phyloP scores from a whole-genome alignment of 345 rosid species.

The Anastatica hierochuntica region DNA sequence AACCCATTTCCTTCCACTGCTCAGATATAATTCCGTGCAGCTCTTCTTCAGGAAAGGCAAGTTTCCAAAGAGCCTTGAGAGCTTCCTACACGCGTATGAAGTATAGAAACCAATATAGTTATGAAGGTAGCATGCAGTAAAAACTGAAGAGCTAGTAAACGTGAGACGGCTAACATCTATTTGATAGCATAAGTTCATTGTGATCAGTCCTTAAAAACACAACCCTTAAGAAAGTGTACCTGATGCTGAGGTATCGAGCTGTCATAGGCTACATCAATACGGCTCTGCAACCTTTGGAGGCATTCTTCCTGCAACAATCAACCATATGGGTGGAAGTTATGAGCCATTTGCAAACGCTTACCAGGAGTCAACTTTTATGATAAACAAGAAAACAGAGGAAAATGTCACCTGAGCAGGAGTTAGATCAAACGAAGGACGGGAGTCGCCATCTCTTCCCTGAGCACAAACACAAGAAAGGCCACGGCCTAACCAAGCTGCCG shows the following conservation, averaged over 20 bases:
- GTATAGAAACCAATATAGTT: background rate
- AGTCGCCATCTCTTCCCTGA: constrained; percentile 76
- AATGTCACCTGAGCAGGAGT: constrained; percentile 73
- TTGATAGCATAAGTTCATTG: background rate
- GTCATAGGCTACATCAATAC: constrained; percentile 85
- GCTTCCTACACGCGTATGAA: constrained; percentile 48
- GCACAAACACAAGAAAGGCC: constrained; percentile 99
- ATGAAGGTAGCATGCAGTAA: background rate
- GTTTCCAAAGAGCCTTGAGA: constrained; percentile 78
- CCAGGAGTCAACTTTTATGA: background rate
- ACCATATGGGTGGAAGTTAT: background rate
- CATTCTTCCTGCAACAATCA: constrained; percentile 62
- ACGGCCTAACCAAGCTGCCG: constrained; percentile 96
- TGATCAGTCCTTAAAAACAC: background rate
- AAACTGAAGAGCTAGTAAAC: background rate
- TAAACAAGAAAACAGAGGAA: background rate
- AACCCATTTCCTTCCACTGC: constrained; percentile 99
- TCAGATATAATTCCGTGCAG: constrained; percentile 75
- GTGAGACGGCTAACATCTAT: background rate
- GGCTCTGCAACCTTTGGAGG: constrained; percentile 72
- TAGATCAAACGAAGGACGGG: constrained; percentile 91
- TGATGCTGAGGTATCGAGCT: constrained; percentile 73
- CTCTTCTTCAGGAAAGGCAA: constrained; percentile 89
- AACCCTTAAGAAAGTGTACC: constrained; percentile 29
- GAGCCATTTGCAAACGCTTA: background rate